phyloP scores from a whole-genome alignment of 2,329 filamentous ascomycete species.

The Curvularia spicifera region DNA sequence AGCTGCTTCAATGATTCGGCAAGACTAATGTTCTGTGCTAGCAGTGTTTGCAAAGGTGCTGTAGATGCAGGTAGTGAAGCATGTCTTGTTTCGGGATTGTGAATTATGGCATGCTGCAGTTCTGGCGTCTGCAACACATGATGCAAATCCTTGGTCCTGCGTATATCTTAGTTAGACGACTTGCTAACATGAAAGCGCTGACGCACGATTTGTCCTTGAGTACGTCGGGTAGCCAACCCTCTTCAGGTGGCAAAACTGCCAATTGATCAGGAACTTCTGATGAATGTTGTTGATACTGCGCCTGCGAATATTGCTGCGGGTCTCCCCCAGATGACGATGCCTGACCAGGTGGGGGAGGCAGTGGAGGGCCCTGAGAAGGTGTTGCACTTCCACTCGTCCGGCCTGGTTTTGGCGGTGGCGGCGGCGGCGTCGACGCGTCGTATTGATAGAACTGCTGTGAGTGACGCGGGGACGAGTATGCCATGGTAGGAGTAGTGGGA shows the following conservation, averaged over 20 bases:
- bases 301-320: constrained; percentile 26
- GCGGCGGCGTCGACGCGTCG: constrained; percentile 56
- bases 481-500: constrained; percentile 31
- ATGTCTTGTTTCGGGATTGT: constrained; percentile 71
- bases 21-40: constrained; percentile 75
- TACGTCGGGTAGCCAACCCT: constrained; percentile 78
- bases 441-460: constrained; percentile 49
- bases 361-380: constrained; percentile 52
- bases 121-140: constrained; percentile 68
- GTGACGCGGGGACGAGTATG: constrained; percentile 49
- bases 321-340: constrained; percentile 28
- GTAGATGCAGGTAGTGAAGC: constrained; percentile 72
- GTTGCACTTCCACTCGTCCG: constrained; percentile 53
- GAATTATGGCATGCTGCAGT: constrained; percentile 76
- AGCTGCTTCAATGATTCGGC: constrained; percentile 67
- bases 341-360: constrained; percentile 52
- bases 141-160: constrained; percentile 79
- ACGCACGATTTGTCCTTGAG: constrained; percentile 83
- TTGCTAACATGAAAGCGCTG: constrained; percentile 22
- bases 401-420: constrained; percentile 54
- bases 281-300: constrained; percentile 26
- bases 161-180: constrained; percentile 23
- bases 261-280: constrained; percentile 28
- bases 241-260: constrained; percentile 49
- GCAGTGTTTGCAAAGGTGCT: constrained; percentile 65